Evolutionary conservation across 805 yeast species (phyloP), one percentile per base, ranked within the genome.

Genomic region (Schizosaccharomyces octosporus): DNA sequence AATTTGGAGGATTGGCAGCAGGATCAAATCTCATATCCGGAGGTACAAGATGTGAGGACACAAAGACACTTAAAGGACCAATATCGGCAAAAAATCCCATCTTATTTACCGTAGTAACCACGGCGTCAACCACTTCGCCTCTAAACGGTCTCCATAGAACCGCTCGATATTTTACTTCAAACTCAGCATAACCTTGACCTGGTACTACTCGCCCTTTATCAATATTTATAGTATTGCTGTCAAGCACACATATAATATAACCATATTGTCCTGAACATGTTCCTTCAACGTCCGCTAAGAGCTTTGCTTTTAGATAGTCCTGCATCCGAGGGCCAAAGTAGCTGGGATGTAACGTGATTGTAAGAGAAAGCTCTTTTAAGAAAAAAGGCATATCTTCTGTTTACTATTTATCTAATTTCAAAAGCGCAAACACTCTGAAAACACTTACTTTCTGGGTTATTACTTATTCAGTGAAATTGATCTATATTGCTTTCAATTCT

Each of bases 261-360:
- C 98, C 98, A 75, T 93, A 93, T 72, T 93, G 95, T 67, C 98
- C 98, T 0, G 97, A 89, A 74, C 97, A 93, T 0, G 97, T 88
- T 31, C 98, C 98, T 74, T 93, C 98, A 55, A 93, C 98, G 70
- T 93, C 98, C 65, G 87, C 88, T 63, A 93, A 78, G 64, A 93
- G 78, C 72, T 90, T 89, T 69, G 88, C 86, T 70, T 94, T 82
- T 66, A 93, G 76, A 69, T 82, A 90, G 70, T 87, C 94, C 73
- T 85, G 88, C 97, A 93, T 93, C 67, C 89, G 94, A 2, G 97
- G 96, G 1, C 98, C 98, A 70, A 89, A 90, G 72, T 83, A 93
- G 42, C 97, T 88, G 61, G 99, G 99, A 72, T 90, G 98, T 62
- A 93, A 82, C 58, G 97, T 89, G 67, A 93, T 78, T 71, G 86